Evolutionary conservation across 1,139 yeast genomes (phyloP).

Genomic region (Petasospora rhodanensis): DNA sequence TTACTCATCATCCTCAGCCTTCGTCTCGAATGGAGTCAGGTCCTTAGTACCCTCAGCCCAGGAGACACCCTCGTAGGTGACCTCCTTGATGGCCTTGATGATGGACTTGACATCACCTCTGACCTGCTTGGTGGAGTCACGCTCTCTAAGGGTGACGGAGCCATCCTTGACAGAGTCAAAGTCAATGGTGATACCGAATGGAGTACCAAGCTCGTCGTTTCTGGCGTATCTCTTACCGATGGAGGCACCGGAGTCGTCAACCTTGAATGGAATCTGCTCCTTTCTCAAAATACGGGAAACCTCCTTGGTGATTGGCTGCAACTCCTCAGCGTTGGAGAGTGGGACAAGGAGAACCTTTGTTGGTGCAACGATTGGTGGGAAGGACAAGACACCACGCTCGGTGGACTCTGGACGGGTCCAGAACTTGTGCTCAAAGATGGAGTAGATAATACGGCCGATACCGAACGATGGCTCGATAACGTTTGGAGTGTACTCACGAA

Average conservation of each 20-base stretch:
- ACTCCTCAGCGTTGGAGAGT: conserved; percentile 76
- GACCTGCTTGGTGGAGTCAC: conserved; percentile 95
- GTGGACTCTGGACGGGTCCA: conserved; percentile 93
- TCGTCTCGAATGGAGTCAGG: conserved; percentile 52
- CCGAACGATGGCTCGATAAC: conserved; percentile 99
- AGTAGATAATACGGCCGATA: conserved; percentile 94
- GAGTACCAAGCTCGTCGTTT: conserved; percentile 98
- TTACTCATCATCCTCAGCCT: conserved; percentile 23
- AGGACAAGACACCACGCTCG: conserved; percentile 87
- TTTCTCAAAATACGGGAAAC: conserved; percentile 68
- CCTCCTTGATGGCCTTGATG: conserved; percentile 69
- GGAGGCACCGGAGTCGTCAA: conserved; percentile 96
- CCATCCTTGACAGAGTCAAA: conserved; percentile 89
- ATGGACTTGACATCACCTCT: conserved; percentile 85
- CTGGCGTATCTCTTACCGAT: conserved; percentile 98
- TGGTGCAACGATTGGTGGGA: conserved; percentile 96
- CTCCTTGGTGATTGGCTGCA: conserved; percentile 69
- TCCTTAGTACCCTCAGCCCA: conserved; percentile 85
- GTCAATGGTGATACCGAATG: conserved; percentile 97
- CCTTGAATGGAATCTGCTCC: conserved; percentile 88
- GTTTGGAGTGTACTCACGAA: conserved; percentile 94
- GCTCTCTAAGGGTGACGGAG: conserved; percentile 93
- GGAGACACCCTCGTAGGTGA: conserved; percentile 66
- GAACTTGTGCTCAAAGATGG: conserved; percentile 90
- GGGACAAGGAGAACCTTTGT: conserved; percentile 96